Evolutionary conservation across 1,284 basidiomycete genomes (phyloP).

Genomic region (Singerocomus rubriflavus): DNA sequence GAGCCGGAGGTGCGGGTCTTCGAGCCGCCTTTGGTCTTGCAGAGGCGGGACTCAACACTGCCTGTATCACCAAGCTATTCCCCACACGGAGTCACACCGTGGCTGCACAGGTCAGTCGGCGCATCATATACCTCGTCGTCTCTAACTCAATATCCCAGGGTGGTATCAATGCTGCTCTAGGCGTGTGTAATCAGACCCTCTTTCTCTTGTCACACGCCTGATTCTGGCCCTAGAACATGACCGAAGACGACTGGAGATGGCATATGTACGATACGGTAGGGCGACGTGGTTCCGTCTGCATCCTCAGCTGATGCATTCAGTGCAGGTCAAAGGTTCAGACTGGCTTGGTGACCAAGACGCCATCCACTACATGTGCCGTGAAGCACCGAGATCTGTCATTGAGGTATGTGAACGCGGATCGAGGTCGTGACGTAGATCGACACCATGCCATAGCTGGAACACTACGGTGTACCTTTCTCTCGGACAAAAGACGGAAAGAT

Average conservation of each 20-base stretch:
- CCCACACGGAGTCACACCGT: constrained; percentile 99
- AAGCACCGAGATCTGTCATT: constrained; percentile 91
- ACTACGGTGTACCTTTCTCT: constrained; percentile 98
- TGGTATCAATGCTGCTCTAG: constrained; percentile 98
- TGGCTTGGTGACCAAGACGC: constrained; percentile 99
- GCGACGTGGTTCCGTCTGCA: constrained; percentile 8
- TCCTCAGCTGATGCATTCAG: constrained; percentile 13
- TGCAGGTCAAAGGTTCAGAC: constrained; percentile 95
- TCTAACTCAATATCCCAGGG: constrained; percentile 53
- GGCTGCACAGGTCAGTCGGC: constrained; percentile 83
- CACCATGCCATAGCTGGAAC: constrained; percentile 74
- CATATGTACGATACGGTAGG: constrained; percentile 98
- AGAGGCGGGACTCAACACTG: constrained; percentile 97
- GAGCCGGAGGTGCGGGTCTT: constrained; percentile 97
- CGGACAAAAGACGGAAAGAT: constrained; percentile 99
- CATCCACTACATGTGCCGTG: constrained; percentile 98
- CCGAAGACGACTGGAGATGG: constrained; percentile 99
- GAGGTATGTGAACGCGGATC: constrained; percentile 53
- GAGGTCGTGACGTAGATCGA: not conserved
- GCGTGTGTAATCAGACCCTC: constrained; percentile 51
- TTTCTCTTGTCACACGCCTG: constrained; percentile 11
- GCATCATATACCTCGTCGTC: not conserved
- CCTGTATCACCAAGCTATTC: constrained; percentile 98
- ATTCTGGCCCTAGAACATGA: constrained; percentile 81
- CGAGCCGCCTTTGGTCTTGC: constrained; percentile 99